Evolutionary conservation across 495 filamentous ascomycete species (phyloP), one percentile per base, ranked within the genome.

Genomic region (Xylaria acuta): DNA sequence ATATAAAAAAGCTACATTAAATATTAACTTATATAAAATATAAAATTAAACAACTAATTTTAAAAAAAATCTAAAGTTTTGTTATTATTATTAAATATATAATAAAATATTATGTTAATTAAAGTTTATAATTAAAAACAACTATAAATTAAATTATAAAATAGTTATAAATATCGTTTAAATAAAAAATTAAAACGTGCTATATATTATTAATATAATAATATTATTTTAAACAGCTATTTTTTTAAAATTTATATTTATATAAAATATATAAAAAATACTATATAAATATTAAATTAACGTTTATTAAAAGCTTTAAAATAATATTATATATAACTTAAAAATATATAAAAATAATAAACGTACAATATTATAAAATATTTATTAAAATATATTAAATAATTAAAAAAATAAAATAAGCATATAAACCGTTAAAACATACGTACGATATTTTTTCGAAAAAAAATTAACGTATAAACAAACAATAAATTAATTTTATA

Each of bases 281-380:
- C 36, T 58, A 58, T 58, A 58, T 58, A 58, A 58, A 34, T 58
- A 34, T 20, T 58, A 58, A 20, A 58, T 58, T 34, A 58, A 58
- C 20, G 14, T 58, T 34, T 58, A 58, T 11, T 58, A 58, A 58
- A 34, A 34, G 14, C 30, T 58, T 14, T 34, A 36, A 16, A 58
- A 58, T 58, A 32, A 0, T 58, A 34, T 58, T 34, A 34, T 58
- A 58, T 34, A 58, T 58, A 58, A 58, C 5, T 34, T 34, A 1
- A 58, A 34, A 32, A 58, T 58, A 58, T 18, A 34, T 20, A 25
- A 58, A 58, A 58, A 58, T 58, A 32, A 58, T 58, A 34, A 58
- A 11, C 6, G 14, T 34, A 32, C 14, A 34, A 58, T 58, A 6
- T 5, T 34, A 18, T 1, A 34, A 30, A 34, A 58, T 58, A 5